These are phyloP conservation scores for Trichoderma koningii DNA, from an alignment of 2,329 filamentous ascomycete species.

Conservation along the genomic window DNA sequence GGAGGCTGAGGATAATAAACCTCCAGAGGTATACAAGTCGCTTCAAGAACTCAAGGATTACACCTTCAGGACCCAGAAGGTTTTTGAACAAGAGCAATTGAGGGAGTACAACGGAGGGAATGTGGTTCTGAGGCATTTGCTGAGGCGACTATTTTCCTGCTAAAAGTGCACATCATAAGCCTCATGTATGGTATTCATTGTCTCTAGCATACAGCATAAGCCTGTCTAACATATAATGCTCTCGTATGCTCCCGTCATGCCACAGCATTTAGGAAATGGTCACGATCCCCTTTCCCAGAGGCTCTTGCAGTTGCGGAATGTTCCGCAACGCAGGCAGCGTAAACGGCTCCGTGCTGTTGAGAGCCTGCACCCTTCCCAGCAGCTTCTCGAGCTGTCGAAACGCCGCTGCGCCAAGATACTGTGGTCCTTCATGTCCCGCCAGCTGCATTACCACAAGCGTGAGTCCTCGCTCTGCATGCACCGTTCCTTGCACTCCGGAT, in stretches of 20 bases:
- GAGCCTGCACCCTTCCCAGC: conserved; percentile 65
- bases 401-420: conserved; percentile 68
- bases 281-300: conserved; percentile 34
- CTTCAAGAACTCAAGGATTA: not conserved
- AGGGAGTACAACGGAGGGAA: not conserved
- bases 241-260: too few relatives aligned
- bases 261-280: conserved; percentile 26
- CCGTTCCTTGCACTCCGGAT: conserved; percentile 68
- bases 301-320: conserved; percentile 28
- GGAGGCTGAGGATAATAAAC: not conserved
- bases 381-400: conserved; percentile 76
- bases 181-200: too few relatives aligned
- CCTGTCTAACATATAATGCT: too few relatives aligned
- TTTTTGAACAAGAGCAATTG: not conserved
- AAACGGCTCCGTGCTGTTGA: conserved; percentile 49
- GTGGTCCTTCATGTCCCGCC: conserved; percentile 67
- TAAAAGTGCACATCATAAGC: too few relatives aligned
- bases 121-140: conserved; percentile 13
- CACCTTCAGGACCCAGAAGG: not conserved
- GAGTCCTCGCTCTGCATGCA: conserved; percentile 72
- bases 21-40: not conserved
- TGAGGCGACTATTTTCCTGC: not conserved
- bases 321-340: conserved; percentile 31
- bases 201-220: too few relatives aligned
- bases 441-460: conserved; percentile 68